Evolutionary conservation across 2,329 filamentous ascomycete species (phyloP).

Genomic region (Dryadomyces quercus-mongolicae): DNA sequence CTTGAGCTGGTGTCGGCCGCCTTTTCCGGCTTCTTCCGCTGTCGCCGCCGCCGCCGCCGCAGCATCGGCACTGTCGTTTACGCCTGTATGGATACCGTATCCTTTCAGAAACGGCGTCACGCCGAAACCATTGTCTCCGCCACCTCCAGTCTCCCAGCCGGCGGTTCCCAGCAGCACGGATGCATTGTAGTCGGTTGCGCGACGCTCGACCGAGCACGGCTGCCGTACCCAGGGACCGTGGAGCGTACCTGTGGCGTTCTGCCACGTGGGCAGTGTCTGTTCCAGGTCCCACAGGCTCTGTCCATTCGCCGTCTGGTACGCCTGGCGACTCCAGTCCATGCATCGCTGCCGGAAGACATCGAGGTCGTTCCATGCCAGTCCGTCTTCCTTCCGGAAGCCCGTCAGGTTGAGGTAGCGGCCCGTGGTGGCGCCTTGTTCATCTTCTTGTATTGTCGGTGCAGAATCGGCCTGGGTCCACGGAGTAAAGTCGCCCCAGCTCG

Average conservation of each 20-base stretch:
- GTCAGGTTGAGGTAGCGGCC: conserved; percentile 55
- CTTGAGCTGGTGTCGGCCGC: not conserved
- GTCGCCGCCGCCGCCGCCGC: not conserved
- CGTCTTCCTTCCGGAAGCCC: conserved; percentile 62
- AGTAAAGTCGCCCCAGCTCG: conserved; percentile 48
- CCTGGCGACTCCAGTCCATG: conserved; percentile 45
- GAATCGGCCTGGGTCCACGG: conserved; percentile 22
- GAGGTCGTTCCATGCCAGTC: conserved; percentile 68
- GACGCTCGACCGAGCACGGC: conserved; percentile 32
- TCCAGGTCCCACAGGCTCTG: conserved; percentile 19
- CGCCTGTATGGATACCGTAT: not conserved
- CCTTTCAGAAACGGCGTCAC: not conserved
- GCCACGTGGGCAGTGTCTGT: conserved; percentile 44
- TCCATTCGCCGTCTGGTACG: conserved; percentile 19
- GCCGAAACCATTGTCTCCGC: not conserved
- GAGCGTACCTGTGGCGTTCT: conserved; percentile 66
- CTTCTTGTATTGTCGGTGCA: conserved; percentile 5
- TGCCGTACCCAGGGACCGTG: conserved; percentile 63
- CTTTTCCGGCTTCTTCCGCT: not conserved
- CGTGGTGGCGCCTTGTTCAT: conserved; percentile 11
- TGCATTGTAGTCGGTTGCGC: conserved; percentile 45
- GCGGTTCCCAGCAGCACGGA: conserved; percentile 52
- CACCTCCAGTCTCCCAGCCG: conserved; percentile 43
- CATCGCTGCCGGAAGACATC: conserved; percentile 53
- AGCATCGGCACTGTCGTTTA: not conserved